Evolutionary conservation across 208 protist genomes (phyloP).

Genomic region (Trypanosoma avium): DNA sequence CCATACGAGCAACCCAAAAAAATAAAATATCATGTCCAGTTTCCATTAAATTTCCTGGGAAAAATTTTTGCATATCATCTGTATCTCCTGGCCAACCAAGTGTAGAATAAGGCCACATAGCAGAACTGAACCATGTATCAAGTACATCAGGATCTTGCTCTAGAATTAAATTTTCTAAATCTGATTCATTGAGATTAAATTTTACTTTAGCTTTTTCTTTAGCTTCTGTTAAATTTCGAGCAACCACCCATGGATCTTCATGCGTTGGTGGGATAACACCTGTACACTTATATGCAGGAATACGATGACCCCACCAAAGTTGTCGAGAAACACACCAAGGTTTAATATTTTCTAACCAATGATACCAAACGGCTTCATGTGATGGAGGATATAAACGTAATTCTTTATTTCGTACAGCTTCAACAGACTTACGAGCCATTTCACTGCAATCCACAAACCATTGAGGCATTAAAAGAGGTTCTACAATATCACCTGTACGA

Average conservation of each 20-base stretch:
- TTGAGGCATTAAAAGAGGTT: constrained; percentile 99
- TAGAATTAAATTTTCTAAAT: constrained; percentile 56
- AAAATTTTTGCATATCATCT: constrained; percentile 95
- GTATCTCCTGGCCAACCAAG: constrained; percentile 96
- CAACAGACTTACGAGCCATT: constrained; percentile 83
- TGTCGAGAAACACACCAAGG: constrained; percentile 99
- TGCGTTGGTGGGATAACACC: constrained; percentile 30
- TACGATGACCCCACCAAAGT: constrained; percentile 99
- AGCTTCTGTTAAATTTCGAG: constrained; percentile 93
- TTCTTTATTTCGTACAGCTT: constrained; percentile 86
- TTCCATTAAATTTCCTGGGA: constrained; percentile 97
- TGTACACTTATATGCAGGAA: constrained; percentile 97
- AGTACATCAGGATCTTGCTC: constrained; percentile 99
- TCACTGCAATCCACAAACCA: constrained; percentile 98
- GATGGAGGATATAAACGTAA: constrained; percentile 94
- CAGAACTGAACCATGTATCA: constrained; percentile 99
- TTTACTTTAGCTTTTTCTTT: constrained; percentile 77
- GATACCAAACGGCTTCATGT: constrained; percentile 94
- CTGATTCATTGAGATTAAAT: constrained; percentile 73
- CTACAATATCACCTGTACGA: constrained; percentile 98
- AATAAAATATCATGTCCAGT: constrained; percentile 99
- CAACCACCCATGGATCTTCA: constrained; percentile 94
- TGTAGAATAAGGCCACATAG: constrained; percentile 98
- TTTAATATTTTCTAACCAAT: constrained; percentile 96
- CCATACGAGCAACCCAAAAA: constrained; percentile 99